Evolutionary conservation across 257 asterid genomes (phyloP), one percentile per base, ranked within the genome.

Genomic region (Rubia yunnanensis): DNA sequence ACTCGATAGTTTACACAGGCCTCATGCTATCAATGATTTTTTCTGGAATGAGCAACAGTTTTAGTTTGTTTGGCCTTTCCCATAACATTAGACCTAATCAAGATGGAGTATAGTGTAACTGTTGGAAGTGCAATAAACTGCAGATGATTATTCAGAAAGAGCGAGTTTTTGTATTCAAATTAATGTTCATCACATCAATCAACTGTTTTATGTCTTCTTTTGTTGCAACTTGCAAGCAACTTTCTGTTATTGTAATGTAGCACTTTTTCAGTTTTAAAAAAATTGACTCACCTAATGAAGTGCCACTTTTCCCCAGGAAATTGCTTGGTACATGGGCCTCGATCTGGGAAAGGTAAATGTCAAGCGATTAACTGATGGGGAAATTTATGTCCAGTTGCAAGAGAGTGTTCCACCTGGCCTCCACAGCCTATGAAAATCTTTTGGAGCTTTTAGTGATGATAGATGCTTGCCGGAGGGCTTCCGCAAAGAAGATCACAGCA

Each of bases 381-480:
- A 90, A 82, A 87, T 87, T 63, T 90, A 90, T 74, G 92, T 90
- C 77, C 94, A 90, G 78, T 73, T 90, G 82, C 94, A 90, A 82
- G 97, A 90, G 82, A 90, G 95, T 80, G 97, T 90, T 82, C 97
- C 44, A 82, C 94, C 23, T 87, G 95, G 66, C 97, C 97, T 69
- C 92, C n/a, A n/a, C 95, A 4, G 95, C 94, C 39, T 84, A 90
- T 77, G 97, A 90, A 75, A 90, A 90, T 76, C 84, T 90, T 58
- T 87, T 90, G 97, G 97, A 90, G 83, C 97, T 90, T 79, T 75
- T 82, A 80, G 70, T 90, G 69, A 87, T 90, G 97, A 82, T 87
- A 58, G 97, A 90, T 82, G 97, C 97, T 73, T 90, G 97, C 74
- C 85, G 97, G 59, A 85, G 97, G 80, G 97, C 97, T 67, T 90